A percentile compares a stretch with the other conserved stretches of the same genome.
Conservation (phyloP, 345 rosid genomes). For the Excoecaria agallocha region DNA sequence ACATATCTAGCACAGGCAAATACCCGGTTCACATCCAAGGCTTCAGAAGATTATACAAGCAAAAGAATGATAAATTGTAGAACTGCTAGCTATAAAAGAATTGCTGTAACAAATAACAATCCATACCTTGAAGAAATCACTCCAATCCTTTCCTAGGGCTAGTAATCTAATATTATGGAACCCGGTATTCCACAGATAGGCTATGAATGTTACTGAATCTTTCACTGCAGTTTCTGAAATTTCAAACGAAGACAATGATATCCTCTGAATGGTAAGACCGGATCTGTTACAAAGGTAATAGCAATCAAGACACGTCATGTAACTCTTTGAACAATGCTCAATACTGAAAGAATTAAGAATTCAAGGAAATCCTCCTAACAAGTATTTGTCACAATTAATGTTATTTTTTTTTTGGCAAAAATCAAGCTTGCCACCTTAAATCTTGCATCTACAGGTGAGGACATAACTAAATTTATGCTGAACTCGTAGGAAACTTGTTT, state of each 20-base stretch:
- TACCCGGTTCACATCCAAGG: neutral
- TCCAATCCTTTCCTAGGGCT: slow-evolving; percentile 69
- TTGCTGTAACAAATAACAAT: neutral
- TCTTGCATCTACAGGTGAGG: no score
- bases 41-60: neutral
- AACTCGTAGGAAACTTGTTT: neutral
- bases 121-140: slow-evolving; percentile 58
- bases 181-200: slow-evolving; percentile 56
- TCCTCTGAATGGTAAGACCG: slow-evolving; percentile 43
- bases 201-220: slow-evolving; percentile 44
- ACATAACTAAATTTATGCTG: neutral
- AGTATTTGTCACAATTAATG: no score
- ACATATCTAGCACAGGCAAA: neutral
- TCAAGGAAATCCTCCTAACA: no score
- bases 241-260: slow-evolving; percentile 52
- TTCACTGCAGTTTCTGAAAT: slow-evolving; percentile 43
- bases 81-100: slow-evolving; percentile 9
- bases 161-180: slow-evolving; percentile 33
- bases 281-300: slow-evolving; percentile 48
- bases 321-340: neutral
- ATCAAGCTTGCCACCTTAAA: no score
- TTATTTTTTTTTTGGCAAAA: no score
- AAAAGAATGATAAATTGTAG: neutral
- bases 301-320: slow-evolving; percentile 1
- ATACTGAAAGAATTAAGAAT: neutral